phyloP scores from a whole-genome alignment of 257 asterid genomes.

The Apocynum venetum region DNA sequence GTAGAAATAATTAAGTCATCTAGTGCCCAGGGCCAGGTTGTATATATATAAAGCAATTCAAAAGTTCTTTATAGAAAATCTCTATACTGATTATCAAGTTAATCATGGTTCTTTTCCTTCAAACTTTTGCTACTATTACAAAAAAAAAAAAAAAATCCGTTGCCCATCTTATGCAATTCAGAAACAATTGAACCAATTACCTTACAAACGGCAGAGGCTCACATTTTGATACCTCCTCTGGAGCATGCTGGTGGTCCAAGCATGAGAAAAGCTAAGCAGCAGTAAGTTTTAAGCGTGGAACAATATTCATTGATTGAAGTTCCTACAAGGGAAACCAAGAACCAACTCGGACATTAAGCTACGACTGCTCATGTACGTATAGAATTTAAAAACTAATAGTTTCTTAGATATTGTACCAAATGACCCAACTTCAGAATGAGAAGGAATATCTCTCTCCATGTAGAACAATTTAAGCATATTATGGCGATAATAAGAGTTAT shows the following conservation, averaged over 20 bases:
- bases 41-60: no score
- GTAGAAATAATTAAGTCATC: no score
- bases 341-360: neutral
- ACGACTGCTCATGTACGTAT: neutral
- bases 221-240: neutral
- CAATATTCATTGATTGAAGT: constrained; percentile 47
- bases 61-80: neutral
- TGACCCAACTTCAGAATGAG: neutral
- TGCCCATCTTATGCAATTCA: no score
- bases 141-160: no score
- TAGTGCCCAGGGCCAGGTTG: no score
- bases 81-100: neutral
- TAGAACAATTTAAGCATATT: neutral
- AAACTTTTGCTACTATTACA: neutral
- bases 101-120: neutral
- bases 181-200: no score
- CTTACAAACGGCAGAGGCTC: neutral
- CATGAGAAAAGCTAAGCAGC: constrained; percentile 23
- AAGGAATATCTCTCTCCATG: neutral
- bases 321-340: constrained; percentile 20
- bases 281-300: constrained; percentile 36
- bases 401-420: neutral
- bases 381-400: neutral
- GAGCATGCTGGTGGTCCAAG: neutral
- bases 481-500: neutral